phyloP scores from a whole-genome alignment of 2,329 filamentous ascomycete species.

The Aspergillus costaricaensis region DNA sequence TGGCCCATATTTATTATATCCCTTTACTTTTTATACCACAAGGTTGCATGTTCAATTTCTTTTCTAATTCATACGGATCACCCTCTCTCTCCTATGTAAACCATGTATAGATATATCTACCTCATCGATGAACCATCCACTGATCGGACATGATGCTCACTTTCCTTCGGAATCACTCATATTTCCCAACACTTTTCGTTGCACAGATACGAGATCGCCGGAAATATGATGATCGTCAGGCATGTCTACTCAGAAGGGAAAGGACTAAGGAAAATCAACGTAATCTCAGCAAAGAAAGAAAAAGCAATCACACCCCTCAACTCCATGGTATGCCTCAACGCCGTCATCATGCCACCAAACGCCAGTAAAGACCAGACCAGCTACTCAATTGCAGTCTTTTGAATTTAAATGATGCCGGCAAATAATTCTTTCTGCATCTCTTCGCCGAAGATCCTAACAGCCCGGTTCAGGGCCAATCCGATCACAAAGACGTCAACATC shows the following conservation, averaged over 20 bases:
- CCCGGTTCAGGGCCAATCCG: conserved; percentile 26
- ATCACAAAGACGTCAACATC: conserved; percentile 24
- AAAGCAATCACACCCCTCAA: background rate
- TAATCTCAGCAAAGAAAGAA: background rate
- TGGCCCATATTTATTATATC: too few relatives aligned
- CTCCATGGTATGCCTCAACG: background rate
- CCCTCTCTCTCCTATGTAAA: too few relatives aligned
- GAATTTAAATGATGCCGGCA: background rate
- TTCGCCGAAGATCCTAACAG: conserved; percentile 29
- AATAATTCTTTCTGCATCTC: conserved; percentile 36
- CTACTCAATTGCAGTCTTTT: background rate
- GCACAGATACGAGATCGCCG: background rate
- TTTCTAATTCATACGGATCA: too few relatives aligned
- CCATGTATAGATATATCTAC: too few relatives aligned
- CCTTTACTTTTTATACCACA: too few relatives aligned
- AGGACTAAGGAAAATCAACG: background rate
- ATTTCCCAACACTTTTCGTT: background rate
- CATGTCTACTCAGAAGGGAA: background rate
- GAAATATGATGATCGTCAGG: background rate
- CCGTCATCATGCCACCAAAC: background rate
- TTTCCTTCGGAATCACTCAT: too few relatives aligned
- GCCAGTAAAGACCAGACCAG: background rate
- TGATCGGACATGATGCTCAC: too few relatives aligned
- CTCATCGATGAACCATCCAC: too few relatives aligned
- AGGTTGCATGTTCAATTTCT: too few relatives aligned